Conservation (phyloP, 768 basidiomycete genomes). For the Neoboletus subvelutipes region DNA sequence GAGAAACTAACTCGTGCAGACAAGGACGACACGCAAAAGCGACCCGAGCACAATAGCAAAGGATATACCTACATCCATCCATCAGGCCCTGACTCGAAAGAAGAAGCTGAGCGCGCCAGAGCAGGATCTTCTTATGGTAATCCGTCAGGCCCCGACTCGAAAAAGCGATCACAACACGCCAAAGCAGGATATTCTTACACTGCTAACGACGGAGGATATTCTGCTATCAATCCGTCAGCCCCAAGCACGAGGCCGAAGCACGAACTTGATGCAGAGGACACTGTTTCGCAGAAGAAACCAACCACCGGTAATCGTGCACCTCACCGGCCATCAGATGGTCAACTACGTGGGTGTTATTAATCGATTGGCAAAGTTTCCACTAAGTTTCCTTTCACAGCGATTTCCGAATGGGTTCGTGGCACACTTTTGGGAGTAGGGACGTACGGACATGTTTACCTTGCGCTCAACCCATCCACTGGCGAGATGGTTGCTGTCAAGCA, state of each 20-base stretch:
- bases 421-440: slow-evolving; percentile 93
- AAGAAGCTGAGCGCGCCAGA: too few species aligned
- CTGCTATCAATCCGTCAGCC: neutral
- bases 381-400: slow-evolving; percentile 43
- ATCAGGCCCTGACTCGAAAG: neutral
- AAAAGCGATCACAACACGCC: neutral
- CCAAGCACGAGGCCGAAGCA: neutral
- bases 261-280: neutral
- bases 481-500: slow-evolving; percentile 99
- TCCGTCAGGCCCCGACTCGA: neutral
- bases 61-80: neutral
- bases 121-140: neutral
- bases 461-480: slow-evolving; percentile 89
- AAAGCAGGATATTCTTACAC: neutral
- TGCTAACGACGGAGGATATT: too few species aligned
- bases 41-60: neutral
- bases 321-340: slow-evolving; percentile 27
- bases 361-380: slow-evolving; percentile 9
- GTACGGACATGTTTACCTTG: slow-evolving; percentile 92
- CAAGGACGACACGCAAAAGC: neutral
- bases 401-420: slow-evolving; percentile 95
- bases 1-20: neutral
- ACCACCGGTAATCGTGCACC: neutral
- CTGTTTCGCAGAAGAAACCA: neutral
- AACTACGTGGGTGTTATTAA: slow-evolving; percentile 52